These are phyloP conservation scores for Martiniozyma abietophila DNA, from an alignment of 805 yeast species.

Conservation along the genomic window DNA sequence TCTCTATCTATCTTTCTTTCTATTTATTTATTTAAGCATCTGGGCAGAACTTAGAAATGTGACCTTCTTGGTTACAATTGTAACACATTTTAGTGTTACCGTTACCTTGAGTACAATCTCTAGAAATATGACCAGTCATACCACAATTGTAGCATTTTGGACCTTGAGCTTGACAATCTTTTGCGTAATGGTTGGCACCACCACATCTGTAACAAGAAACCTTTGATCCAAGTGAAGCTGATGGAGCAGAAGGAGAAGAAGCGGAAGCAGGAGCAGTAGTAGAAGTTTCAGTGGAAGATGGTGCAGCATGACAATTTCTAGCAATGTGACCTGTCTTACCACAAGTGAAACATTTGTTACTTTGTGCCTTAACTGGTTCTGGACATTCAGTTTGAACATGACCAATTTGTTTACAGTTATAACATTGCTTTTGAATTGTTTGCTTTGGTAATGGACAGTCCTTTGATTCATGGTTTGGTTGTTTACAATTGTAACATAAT, in stretches of 20 bases:
- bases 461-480: conserved; percentile 81
- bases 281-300: conserved; percentile 9
- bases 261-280: conserved; percentile 22
- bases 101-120: conserved; percentile 57
- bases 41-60: conserved; percentile 73
- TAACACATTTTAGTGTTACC: conserved; percentile 52
- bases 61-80: conserved; percentile 74
- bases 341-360: conserved; percentile 79
- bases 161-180: conserved; percentile 66
- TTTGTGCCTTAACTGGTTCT: conserved; percentile 41
- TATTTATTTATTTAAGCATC: not conserved
- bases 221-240: conserved; percentile 20
- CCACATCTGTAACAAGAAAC: conserved; percentile 84
- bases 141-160: conserved; percentile 90
- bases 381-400: conserved; percentile 85
- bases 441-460: conserved; percentile 88
- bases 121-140: conserved; percentile 79
- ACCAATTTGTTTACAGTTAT: conserved; percentile 86
- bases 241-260: conserved; percentile 11
- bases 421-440: conserved; percentile 79
- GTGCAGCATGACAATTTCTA: conserved; percentile 55
- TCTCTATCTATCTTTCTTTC: not conserved
- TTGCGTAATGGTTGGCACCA: conserved; percentile 88
- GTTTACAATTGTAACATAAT: conserved; percentile 86
- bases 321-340: conserved; percentile 75